Conservation (phyloP, 257 asterid genomes). For the Penstemon newberryi region DNA sequence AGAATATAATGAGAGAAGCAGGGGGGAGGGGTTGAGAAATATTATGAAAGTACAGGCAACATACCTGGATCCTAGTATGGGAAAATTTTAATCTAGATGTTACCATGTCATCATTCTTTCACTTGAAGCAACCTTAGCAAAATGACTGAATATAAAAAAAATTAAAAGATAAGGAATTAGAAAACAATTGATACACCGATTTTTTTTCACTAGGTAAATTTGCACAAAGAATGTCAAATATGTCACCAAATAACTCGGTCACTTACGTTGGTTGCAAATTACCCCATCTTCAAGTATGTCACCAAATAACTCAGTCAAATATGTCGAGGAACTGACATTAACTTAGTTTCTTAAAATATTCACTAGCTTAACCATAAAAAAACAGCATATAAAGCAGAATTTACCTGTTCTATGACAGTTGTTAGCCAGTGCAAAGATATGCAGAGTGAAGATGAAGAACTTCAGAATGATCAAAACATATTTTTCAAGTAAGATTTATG, state of each 20-base stretch:
- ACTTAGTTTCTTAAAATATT: slow-evolving; percentile 8
- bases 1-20: slow-evolving; percentile 17
- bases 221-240: not conserved
- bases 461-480: slow-evolving; percentile 20
- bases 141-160: slow-evolving; percentile 4
- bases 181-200: not conserved
- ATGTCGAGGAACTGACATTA: not conserved
- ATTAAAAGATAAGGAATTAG: not conserved
- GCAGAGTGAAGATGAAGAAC: slow-evolving; percentile 23
- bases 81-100: slow-evolving; percentile 6
- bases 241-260: too few relatives aligned
- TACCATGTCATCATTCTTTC: slow-evolving; percentile 18
- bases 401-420: slow-evolving; percentile 32
- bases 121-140: slow-evolving; percentile 21
- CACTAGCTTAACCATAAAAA: not conserved
- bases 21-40: slow-evolving; percentile 2
- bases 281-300: not conserved
- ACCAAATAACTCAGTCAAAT: slow-evolving; percentile 6
- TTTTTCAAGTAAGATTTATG: slow-evolving; percentile 23
- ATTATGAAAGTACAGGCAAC: slow-evolving; percentile 13
- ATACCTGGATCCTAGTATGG: slow-evolving; percentile 20
- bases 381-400: slow-evolving; percentile 8
- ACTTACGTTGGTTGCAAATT: too few relatives aligned
- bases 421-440: slow-evolving; percentile 4
- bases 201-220: too few relatives aligned